Conservation (phyloP, 805 yeast species). For the Isabelozyma pseudorhagii region DNA sequence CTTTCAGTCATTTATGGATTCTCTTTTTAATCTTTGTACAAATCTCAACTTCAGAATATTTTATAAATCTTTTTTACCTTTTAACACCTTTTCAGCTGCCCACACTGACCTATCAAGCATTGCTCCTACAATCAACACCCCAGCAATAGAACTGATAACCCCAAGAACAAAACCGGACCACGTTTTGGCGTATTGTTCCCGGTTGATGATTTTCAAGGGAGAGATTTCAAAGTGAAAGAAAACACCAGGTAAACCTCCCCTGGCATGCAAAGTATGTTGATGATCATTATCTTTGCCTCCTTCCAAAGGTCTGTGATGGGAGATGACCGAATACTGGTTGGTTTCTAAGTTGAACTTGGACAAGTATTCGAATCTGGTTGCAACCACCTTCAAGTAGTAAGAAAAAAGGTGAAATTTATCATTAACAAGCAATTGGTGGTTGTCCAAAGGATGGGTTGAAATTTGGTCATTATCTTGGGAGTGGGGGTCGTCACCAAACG, state of each 20-base stretch:
- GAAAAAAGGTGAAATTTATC: constrained; percentile 63
- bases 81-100: constrained; percentile 79
- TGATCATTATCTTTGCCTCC: constrained; percentile 95
- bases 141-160: constrained; percentile 86
- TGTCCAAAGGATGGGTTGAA: constrained; percentile 69
- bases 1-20: too few relatives aligned
- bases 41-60: too few relatives aligned
- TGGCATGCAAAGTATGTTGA: constrained; percentile 74
- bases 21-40: background rate
- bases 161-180: constrained; percentile 83
- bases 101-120: constrained; percentile 83
- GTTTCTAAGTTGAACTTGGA: constrained; percentile 60
- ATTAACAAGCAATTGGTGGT: constrained; percentile 34
- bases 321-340: constrained; percentile 85
- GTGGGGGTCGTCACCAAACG: constrained; percentile 69
- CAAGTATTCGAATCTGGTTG: constrained; percentile 77
- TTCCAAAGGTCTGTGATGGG: constrained; percentile 76
- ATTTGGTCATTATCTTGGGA: constrained; percentile 12
- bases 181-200: constrained; percentile 68
- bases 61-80: constrained; percentile 58
- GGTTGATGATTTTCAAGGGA: constrained; percentile 86
- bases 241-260: constrained; percentile 90
- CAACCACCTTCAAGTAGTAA: constrained; percentile 85
- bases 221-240: constrained; percentile 88
- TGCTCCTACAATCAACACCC: constrained; percentile 89